Conservation (phyloP, 768 basidiomycete genomes). For the Amanita pallidorosea region DNA sequence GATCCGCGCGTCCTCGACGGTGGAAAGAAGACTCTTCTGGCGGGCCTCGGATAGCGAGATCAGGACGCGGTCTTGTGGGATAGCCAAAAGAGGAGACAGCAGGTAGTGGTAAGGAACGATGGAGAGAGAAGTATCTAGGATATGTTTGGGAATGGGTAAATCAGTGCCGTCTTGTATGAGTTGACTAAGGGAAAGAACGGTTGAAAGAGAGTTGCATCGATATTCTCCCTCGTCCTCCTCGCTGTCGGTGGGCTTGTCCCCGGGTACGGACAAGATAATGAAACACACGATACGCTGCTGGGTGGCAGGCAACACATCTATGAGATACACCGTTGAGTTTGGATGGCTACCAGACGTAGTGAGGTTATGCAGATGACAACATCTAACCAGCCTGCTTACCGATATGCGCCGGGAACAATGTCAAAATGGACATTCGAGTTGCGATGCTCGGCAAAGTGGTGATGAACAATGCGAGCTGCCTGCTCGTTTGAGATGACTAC, state of each 20-base stretch:
- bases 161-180: constrained; percentile 32
- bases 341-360: constrained; percentile 9
- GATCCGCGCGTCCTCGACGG: constrained; percentile 30
- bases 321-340: constrained; percentile 6
- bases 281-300: constrained; percentile 13
- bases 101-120: constrained; percentile 42
- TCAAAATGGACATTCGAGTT: background rate
- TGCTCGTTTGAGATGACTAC: background rate
- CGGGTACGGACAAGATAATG: constrained; percentile 17
- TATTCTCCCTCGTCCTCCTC: constrained; percentile 9
- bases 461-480: background rate
- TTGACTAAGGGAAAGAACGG: constrained; percentile 27
- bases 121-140: constrained; percentile 35
- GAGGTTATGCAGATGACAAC: background rate
- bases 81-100: constrained; percentile 32
- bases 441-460: constrained; percentile 2
- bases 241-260: background rate
- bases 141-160: constrained; percentile 39
- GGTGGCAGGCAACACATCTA: constrained; percentile 6
- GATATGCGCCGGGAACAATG: background rate
- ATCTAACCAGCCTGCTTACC: background rate
- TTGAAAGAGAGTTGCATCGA: constrained; percentile 25
- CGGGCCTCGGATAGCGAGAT: constrained; percentile 29
- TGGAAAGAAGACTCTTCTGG: constrained; percentile 21
- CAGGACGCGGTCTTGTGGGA: constrained; percentile 20